These are phyloP conservation scores for Galium porrigens DNA, from an alignment of 305 asterid species.

Conservation along the genomic window DNA sequence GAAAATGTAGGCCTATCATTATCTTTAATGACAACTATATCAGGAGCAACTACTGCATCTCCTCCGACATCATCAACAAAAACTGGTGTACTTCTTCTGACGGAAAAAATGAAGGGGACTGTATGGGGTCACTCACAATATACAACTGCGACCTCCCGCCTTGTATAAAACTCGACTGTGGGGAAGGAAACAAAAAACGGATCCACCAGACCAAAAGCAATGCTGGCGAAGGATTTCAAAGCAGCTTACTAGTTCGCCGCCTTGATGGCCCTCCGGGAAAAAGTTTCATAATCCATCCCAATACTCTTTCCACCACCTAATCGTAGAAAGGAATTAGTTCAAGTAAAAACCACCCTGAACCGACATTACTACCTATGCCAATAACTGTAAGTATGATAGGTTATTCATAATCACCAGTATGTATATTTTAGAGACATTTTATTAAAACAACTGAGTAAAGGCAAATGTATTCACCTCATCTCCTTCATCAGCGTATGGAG, in stretches of 20 bases:
- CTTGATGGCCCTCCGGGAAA: slow-evolving; percentile 95
- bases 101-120: slow-evolving; percentile 33
- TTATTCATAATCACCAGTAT: not conserved
- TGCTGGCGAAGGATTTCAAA: slow-evolving; percentile 22
- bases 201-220: slow-evolving; percentile 18
- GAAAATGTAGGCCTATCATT: slow-evolving; percentile 16
- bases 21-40: slow-evolving; percentile 23
- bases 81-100: slow-evolving; percentile 20
- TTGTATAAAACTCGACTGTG: slow-evolving; percentile 26
- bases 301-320: slow-evolving; percentile 88
- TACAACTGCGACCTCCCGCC: slow-evolving; percentile 36
- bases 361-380: not conserved
- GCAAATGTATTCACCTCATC: slow-evolving; percentile 59
- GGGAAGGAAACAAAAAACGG: slow-evolving; percentile 17
- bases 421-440: not conserved
- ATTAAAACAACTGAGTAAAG: not conserved
- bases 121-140: slow-evolving; percentile 26
- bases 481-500: slow-evolving; percentile 86
- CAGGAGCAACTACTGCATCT: slow-evolving; percentile 21
- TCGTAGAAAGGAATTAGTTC: not conserved
- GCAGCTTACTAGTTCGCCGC: slow-evolving; percentile 64
- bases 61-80: slow-evolving; percentile 16
- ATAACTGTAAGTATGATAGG: not conserved
- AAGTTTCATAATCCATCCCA: slow-evolving; percentile 97
- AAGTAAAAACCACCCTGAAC: not conserved